Evolutionary conservation across 768 basidiomycete species (phyloP), one percentile per base, ranked within the genome.

Genomic region (Gyrodon lividus): DNA sequence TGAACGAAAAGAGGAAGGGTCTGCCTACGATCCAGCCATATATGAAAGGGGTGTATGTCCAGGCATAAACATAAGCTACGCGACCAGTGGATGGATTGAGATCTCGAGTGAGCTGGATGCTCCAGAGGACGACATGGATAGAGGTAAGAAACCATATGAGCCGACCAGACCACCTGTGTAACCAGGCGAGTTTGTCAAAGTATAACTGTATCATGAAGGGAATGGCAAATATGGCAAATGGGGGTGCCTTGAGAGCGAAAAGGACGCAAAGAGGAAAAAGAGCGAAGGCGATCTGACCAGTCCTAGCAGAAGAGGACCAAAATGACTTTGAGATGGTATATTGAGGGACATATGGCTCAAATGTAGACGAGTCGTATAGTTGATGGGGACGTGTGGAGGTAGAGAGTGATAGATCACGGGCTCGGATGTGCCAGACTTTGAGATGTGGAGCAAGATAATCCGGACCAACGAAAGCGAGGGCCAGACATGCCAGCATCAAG

Each of bases 101-200:
- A 52, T 90, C 86, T 13, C 64, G 70, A 35, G 67, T 64, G 38
- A 91, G 71, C 62, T 90, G 84, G 6, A 86, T 75, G 50, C 80
- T 82, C 89, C 89, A 92, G 1, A 85, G 68, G 2, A 68, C 72
- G 28, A 84, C 81, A 64, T 92, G 89, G 3, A 81, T 57, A 3
- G 77, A 65, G 6, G 79, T 77, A 47, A 87, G 64, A 42, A 82
- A 63, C 82, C 86, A 92, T 19, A 89, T 76, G 38, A 90, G 68
- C 46, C 87, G 74, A 2, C 84, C 89, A 4, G 79, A 70, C 83
- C 87, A 87, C 23, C 80, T 78, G 66, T 91, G 89, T 6, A 89
- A 70, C 68, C 81, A 76, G 5, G 81, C 77, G 9, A 90, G 78
- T 63, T 88, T 88, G 73, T 92, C 89, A 59, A 86, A 86, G 59